Evolutionary conservation across 1,139 yeast species (phyloP), one percentile per base, ranked within the genome.

Genomic region (Lizanozyma gosingica): DNA sequence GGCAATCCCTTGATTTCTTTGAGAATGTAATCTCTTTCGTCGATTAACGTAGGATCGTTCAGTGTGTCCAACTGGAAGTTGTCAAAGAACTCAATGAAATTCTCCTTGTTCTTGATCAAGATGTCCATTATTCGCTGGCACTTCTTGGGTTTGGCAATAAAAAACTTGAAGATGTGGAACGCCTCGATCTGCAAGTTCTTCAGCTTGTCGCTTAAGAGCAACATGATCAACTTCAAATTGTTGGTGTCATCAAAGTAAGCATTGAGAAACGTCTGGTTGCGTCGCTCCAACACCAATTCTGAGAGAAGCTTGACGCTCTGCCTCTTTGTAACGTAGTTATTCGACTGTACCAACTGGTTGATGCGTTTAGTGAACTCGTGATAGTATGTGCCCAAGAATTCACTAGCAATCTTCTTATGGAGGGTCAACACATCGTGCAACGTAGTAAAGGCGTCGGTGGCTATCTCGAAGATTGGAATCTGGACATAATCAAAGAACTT

Each of bases 131-230:
- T 80, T 9, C 83, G 78, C 55, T 81, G 87, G 1, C 88, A 73
- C 59, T 90, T 90, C 49, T 83, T 81, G 4, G 98, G 98, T 58
- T 92, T 92, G 4, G 97, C 98, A 33, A 88, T 90, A 61, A 92
- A 87, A 35, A 82, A 85, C 60, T 92, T 92, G 65, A 92, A 92
- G 34, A 92, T 83, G 52, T 92, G 92, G 56, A 92, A 92, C 3
- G 95, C 92, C 59, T 92, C 98, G 43, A 80, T 65, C 57, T 88
- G 96, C 45, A 92, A 71, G 57, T 88, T 90, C 52, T 83, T 85
- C 52, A 94, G 88, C 59, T 83, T 84, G 56, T 92, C 97, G 47
- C 94, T 83, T 50, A 92, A 67, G 44, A 88, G 63, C 34, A 84
- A 72, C 98, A 92, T 92, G 35, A 87, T 78, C 42, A 87, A 63